Conservation (phyloP, 495 filamentous ascomycete species). For the Aspergillus ostianus region DNA sequence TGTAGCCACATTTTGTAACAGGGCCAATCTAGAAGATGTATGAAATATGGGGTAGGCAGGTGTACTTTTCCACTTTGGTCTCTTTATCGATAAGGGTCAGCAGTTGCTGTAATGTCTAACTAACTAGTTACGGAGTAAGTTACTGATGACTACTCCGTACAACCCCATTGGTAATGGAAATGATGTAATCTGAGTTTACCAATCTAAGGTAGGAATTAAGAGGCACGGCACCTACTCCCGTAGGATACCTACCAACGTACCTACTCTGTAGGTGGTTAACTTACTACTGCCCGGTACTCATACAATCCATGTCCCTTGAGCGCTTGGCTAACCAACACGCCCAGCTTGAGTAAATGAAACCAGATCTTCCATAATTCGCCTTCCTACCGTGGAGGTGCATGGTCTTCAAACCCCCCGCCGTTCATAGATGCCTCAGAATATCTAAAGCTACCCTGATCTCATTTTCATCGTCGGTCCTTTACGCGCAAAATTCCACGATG, state of each 20-base stretch:
- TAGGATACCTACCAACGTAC: too few relatives aligned
- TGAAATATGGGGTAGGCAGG: too few relatives aligned
- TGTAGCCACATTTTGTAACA: too few relatives aligned
- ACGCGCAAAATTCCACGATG: not conserved
- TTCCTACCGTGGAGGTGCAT: not conserved
- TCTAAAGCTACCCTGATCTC: not conserved
- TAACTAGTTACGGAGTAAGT: too few relatives aligned
- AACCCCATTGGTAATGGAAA: not conserved
- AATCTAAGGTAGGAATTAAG: not conserved
- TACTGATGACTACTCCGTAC: too few relatives aligned
- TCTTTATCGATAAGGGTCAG: not conserved
- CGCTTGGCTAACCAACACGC: not conserved
- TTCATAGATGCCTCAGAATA: not conserved
- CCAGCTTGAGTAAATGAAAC: not conserved
- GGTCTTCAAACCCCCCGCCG: not conserved
- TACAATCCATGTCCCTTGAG: not conserved
- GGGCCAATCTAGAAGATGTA: too few relatives aligned
- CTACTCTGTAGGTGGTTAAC: too few relatives aligned
- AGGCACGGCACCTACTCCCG: not conserved
- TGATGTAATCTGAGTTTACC: not conserved
- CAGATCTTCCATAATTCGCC: not conserved
- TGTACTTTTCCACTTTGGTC: too few relatives aligned
- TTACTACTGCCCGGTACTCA: not conserved
- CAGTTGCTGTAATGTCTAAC: too few relatives aligned
- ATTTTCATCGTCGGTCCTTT: not conserved